Evolutionary conservation across 1,139 yeast genomes (phyloP).

Genomic region (Suzukiozyma palmioleophila): DNA sequence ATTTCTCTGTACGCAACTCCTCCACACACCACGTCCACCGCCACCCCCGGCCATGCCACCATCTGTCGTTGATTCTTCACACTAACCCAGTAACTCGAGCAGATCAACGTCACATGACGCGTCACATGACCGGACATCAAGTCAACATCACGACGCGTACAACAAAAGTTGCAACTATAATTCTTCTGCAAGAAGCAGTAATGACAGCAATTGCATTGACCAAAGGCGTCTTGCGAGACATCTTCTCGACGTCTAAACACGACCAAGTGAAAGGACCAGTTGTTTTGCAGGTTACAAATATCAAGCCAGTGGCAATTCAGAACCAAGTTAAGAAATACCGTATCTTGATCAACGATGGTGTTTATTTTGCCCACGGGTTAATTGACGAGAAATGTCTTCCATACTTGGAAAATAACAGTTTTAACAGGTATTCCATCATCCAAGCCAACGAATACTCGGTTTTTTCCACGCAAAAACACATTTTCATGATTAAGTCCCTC

Average conservation of each 20-base stretch:
- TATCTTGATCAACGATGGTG: constrained; percentile 62
- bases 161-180: not conserved
- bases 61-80: no score
- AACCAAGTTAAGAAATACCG: constrained; percentile 48
- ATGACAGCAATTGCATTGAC: constrained; percentile 12
- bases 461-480: constrained; percentile 49
- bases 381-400: constrained; percentile 56
- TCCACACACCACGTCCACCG: no score
- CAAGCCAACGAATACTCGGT: constrained; percentile 41
- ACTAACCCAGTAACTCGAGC: no score
- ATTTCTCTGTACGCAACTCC: no score
- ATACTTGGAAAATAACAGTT: constrained; percentile 45
- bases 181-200: not conserved
- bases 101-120: not conserved
- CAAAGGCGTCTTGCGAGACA: constrained; percentile 24
- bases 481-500: constrained; percentile 50
- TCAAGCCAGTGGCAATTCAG: constrained; percentile 35
- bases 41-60: no score
- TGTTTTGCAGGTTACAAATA: constrained; percentile 45
- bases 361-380: constrained; percentile 58
- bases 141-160: not conserved
- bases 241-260: constrained; percentile 21
- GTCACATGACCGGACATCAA: not conserved
- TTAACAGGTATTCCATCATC: constrained; percentile 29
- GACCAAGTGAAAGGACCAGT: constrained; percentile 27